These are phyloP conservation scores for Termitomyces sp. DNA, from an alignment of 768 basidiomycete genomes.

Conservation along the genomic window DNA sequence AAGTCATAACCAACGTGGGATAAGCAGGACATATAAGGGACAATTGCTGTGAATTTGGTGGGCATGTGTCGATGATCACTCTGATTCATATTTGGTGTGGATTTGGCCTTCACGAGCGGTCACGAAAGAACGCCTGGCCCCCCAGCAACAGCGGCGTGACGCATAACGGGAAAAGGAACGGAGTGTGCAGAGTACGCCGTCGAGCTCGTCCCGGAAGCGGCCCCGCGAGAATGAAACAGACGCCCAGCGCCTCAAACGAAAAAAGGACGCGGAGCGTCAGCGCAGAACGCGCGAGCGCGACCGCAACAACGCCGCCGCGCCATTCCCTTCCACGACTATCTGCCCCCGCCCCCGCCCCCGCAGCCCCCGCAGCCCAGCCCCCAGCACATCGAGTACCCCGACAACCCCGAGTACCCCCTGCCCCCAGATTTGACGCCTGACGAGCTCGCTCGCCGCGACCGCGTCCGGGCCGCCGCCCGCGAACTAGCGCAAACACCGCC, in stretches of 20 bases:
- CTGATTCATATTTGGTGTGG: slow-evolving; percentile 23
- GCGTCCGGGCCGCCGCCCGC: slow-evolving; percentile 69
- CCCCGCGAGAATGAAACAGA: slow-evolving; percentile 70
- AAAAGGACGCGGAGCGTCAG: slow-evolving; percentile 85
- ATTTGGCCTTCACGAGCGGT: neutral
- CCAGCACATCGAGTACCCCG: slow-evolving; percentile 12
- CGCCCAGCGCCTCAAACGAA: slow-evolving; percentile 68
- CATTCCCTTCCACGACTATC: slow-evolving; percentile 19
- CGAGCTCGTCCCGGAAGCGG: slow-evolving; percentile 40
- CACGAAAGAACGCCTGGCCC: no score
- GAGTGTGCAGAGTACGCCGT: slow-evolving; percentile 19
- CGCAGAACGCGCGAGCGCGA: slow-evolving; percentile 77
- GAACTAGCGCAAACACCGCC: slow-evolving; percentile 82
- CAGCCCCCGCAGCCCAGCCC: slow-evolving; percentile 8
- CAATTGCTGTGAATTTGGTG: no score
- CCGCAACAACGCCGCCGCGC: slow-evolving; percentile 29
- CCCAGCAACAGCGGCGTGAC: slow-evolving; percentile 16
- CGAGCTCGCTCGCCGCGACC: slow-evolving; percentile 61
- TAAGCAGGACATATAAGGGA: no score
- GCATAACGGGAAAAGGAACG: slow-evolving; percentile 10
- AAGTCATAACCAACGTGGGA: no score
- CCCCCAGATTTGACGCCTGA: slow-evolving; percentile 46
- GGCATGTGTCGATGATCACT: no score
- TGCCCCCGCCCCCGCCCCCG: neutral
- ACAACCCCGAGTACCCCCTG: slow-evolving; percentile 11